Evolutionary conservation across 768 basidiomycete species (phyloP).

Genomic region (Suillus sp.): DNA sequence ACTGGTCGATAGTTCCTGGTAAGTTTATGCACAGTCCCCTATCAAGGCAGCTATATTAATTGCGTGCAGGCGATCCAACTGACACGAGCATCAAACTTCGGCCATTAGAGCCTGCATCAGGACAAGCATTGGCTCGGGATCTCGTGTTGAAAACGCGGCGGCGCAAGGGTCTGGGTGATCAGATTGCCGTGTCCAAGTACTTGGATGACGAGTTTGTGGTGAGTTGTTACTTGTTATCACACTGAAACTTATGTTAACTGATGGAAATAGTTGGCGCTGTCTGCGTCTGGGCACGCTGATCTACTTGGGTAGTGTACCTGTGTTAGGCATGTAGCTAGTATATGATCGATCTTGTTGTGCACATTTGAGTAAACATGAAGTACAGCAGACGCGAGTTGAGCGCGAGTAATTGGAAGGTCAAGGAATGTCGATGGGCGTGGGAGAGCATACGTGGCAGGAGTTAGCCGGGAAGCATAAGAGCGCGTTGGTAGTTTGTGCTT

Average conservation of each 20-base stretch:
- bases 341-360: conserved; percentile 6
- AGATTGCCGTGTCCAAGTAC: conserved; percentile 97
- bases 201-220: conserved; percentile 96
- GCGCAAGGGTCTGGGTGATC: conserved; percentile 95
- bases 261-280: conserved; percentile 74
- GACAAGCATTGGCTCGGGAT: conserved; percentile 92
- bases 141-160: conserved; percentile 95
- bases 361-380: conserved; percentile 28
- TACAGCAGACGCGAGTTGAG: background rate
- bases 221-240: conserved; percentile 35
- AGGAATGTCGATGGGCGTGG: conserved; percentile 2
- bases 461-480: conserved; percentile 38
- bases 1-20: conserved; percentile 99
- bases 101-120: conserved; percentile 95
- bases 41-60: background rate
- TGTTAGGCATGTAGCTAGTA: conserved; percentile 16
- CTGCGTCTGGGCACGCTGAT: conserved; percentile 95
- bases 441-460: conserved; percentile 9
- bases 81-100: conserved; percentile 96
- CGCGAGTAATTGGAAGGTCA: conserved; percentile 1
- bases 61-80: conserved; percentile 83
- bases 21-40: conserved; percentile 29
- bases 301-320: conserved; percentile 61
- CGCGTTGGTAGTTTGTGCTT: conserved; percentile 23
- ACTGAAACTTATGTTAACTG: conserved; percentile 9